A percentile compares a stretch with the other conserved stretches of the same genome.
Conservation (phyloP, 495 filamentous ascomycete species). For the Aspergillus panamensis region DNA sequence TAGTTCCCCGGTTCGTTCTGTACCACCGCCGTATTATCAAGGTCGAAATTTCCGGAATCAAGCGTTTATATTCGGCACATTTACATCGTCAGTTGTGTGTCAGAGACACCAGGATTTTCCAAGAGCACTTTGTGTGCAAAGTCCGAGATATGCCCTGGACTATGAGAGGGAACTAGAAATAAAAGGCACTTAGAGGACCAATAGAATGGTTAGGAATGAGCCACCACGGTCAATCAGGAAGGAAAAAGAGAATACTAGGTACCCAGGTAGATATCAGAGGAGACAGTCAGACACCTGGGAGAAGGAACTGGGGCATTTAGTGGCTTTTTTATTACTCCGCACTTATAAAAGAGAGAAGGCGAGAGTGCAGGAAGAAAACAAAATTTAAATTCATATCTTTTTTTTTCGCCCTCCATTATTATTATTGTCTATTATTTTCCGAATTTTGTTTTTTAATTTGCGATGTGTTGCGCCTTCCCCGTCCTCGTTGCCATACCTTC, state of each 20-base stretch:
- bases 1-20: conserved; percentile 3
- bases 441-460: conserved; percentile 2
- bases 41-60: conserved; percentile 16
- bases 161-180: conserved; percentile 1
- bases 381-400: neutral
- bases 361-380: conserved; percentile 1
- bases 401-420: neutral
- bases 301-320: conserved; percentile 6
- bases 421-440: neutral
- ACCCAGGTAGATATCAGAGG: conserved; percentile 7
- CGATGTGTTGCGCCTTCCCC: conserved; percentile 1
- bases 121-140: neutral
- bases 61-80: conserved; percentile 14
- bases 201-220: conserved; percentile 6
- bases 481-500: conserved; percentile 4
- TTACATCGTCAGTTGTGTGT: conserved; percentile 6
- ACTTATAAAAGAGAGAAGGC: conserved; percentile 1
- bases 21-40: conserved; percentile 3
- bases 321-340: conserved; percentile 13
- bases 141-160: conserved; percentile 2
- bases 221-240: conserved; percentile 2
- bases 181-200: conserved; percentile 3
- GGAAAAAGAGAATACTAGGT: neutral
- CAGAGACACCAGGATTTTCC: conserved; percentile 13
- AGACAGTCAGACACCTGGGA: neutral